These are phyloP conservation scores for Acacia confusa DNA, from an alignment of 306 rosid species.

Conservation along the genomic window DNA sequence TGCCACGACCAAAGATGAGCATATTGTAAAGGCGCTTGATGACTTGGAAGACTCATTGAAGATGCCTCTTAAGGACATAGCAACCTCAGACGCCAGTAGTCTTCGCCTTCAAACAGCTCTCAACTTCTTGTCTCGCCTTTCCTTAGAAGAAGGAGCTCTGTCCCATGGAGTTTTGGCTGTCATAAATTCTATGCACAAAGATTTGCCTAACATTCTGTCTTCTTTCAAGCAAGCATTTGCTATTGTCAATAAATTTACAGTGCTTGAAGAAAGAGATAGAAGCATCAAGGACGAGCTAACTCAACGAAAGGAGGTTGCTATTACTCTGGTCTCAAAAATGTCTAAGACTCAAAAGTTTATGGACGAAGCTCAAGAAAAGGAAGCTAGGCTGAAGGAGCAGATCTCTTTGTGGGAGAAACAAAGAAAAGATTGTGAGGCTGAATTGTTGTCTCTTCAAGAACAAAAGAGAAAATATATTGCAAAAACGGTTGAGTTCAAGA, in stretches of 20 bases:
- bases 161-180: no score
- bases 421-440: background rate
- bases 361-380: background rate
- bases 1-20: no score
- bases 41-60: background rate
- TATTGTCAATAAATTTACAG: no score
- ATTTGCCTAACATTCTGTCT: no score
- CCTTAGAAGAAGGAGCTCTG: no score
- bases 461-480: conserved; percentile 20
- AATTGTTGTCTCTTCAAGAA: background rate
- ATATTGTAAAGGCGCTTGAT: background rate
- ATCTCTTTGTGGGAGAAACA: background rate
- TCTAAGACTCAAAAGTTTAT: background rate
- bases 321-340: background rate
- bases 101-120: no score
- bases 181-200: no score
- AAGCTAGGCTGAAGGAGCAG: background rate
- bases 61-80: no score
- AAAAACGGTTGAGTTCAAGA: conserved; percentile 2
- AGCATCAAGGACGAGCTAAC: background rate
- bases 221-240: no score
- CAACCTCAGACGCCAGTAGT: no score
- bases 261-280: background rate
- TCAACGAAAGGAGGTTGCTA: background rate
- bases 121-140: no score